These are phyloP conservation scores for Calonectria naviculata DNA, from an alignment of 2,329 filamentous ascomycete genomes.

Conservation along the genomic window DNA sequence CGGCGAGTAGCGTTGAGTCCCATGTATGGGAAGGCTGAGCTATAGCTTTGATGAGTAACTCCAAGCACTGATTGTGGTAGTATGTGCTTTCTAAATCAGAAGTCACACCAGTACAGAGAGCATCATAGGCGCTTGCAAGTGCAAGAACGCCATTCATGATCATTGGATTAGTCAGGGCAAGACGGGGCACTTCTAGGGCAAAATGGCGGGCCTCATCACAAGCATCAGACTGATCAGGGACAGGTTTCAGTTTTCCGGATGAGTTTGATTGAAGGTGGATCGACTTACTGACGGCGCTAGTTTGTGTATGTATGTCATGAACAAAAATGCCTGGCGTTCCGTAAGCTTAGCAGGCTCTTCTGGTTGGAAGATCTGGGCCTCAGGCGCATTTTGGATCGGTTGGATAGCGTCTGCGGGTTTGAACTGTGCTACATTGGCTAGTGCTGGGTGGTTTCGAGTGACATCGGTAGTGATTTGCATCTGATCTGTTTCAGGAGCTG, in stretches of 20 bases:
- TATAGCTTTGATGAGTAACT: slow-evolving; percentile 57
- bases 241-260: not conserved
- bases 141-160: slow-evolving; percentile 59
- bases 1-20: slow-evolving; percentile 58
- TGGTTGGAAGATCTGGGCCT: not conserved
- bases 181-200: slow-evolving; percentile 56
- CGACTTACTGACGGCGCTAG: slow-evolving; percentile 14
- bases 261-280: not conserved
- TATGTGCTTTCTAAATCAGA: slow-evolving; percentile 21
- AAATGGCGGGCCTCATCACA: slow-evolving; percentile 49
- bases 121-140: slow-evolving; percentile 56
- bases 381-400: not conserved
- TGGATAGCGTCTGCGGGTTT: too few species aligned
- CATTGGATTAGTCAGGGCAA: slow-evolving; percentile 57
- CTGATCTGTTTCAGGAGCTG: not conserved
- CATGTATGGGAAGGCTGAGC: slow-evolving; percentile 53
- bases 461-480: not conserved
- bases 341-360: not conserved
- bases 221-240: slow-evolving; percentile 12
- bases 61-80: slow-evolving; percentile 54
- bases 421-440: not conserved
- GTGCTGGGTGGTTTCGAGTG: not conserved
- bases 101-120: slow-evolving; percentile 45
- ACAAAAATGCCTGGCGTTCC: slow-evolving; percentile 14
- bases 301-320: slow-evolving; percentile 20